Base-by-base conservation (phyloP, 441 rosid species). In the Populus hybrid region DNA sequence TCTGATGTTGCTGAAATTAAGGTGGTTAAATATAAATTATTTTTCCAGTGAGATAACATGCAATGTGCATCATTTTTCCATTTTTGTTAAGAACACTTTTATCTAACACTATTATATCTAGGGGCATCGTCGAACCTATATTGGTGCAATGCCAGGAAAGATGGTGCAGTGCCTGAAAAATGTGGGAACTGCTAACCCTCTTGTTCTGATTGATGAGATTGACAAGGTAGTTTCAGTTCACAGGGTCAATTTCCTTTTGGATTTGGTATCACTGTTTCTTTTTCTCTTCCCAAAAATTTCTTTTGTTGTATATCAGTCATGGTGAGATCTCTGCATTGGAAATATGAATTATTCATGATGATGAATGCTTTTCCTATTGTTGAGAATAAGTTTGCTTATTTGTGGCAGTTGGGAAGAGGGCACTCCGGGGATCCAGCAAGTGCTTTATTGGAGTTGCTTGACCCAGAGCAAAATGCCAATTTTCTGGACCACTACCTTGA, bases 111-210 rank as follows among this genome's bases (percentile, higher is more conserved):
- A 74, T 76, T 71, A 64, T 80, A 42, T 84, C 42, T 76, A 94
- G 98, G 99, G 99, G 69, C 98, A 95, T 86, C 95, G 99, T 69
- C 88, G 97, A 83, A 94, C 98, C 71, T 96, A 94, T 82, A 80
- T 92, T 70, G 98, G 98, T 74, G 97, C 98, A 65, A 91, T 94
- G 98, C 98, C 99, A 28, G 98, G 99, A 66, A 95, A 95, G 91
- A 90, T 95, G 93, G 98, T 95, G 82, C 99, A 95, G 83, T 95
- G 99, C 84, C 89, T 95, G 81, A 97, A 97, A 89, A 91, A 80
- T 82, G 97, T 94, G 68, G 99, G 97, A 80, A 94, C 98, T 67
- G 90, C 88, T 75, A 96, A 96, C 79, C 99, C 99, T 84, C 95
- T 96, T 76, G 95, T 97, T 78, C 89, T 96, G 82, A 92, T 96